Base-by-base conservation (phyloP, 306 rosid genomes). In the Morella rubra region DNA sequence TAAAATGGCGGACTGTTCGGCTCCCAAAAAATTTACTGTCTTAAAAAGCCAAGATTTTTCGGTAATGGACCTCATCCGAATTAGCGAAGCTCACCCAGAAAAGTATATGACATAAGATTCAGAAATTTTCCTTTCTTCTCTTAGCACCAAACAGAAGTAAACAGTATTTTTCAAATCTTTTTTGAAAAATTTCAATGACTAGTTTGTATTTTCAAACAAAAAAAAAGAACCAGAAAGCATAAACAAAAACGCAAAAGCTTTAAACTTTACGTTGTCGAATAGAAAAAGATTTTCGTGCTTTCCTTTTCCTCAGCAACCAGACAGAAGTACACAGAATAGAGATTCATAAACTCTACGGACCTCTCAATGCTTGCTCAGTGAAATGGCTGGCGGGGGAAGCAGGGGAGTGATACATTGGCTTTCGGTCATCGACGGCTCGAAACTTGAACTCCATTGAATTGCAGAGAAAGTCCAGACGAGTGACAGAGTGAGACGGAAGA, bases 361-460 rank as follows among this genome's bases (percentile, higher is more conserved):
- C 87, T 68, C 6, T 68, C 9, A 61, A 7, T 15, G 78, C 18
- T 5, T 11, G 83, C 0, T 52, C 22, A 19, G 85, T 50, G 72
- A 73, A 18, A 59, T 52, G 78, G 49, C 49, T 18, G 68, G 3
- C 0, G 42, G 45, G 11, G 8, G 75, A 42, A 14, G 60, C 13
- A 73, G 78, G 53, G 56, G 82, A 7, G 64, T 32, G 61, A 14
- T 4, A 5, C 6, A 69, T 15, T 5, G 73, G 44, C 15, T 76
- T 82, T 14, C 59, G 69, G 14, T 59, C 58, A 19, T 86, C 87
- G 0, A 50, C 55, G 1, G 84, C 81, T 6, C 87, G 77, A 32
- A 82, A 86, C 72, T 78, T 86, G 80, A 86, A 88, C 18, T 88
- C 90, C 92, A 88, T 88, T 3, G 58, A 0, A 37, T 14, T 54